Conservation (phyloP, 495 filamentous ascomycete species). For the Penicillium silybi region DNA sequence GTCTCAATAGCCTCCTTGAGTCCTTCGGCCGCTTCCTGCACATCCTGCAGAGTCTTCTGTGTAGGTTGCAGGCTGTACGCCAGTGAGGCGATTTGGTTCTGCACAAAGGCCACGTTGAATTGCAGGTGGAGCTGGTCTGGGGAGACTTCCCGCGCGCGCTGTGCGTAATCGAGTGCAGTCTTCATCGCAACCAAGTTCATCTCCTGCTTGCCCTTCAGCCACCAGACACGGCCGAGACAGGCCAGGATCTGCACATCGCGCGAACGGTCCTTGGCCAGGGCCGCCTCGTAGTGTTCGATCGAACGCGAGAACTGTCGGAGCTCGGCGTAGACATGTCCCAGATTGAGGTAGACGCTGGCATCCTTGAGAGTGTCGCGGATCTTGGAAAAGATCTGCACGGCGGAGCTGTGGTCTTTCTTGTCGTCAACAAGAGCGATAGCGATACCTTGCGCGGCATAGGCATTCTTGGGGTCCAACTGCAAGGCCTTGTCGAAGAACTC, state of each 20-base stretch:
- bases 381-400: constrained; percentile 81
- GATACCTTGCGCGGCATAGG: constrained; percentile 92
- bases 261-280: constrained; percentile 73
- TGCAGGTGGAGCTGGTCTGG: constrained; percentile 85
- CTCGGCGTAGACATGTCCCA: constrained; percentile 89
- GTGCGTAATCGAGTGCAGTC: constrained; percentile 79
- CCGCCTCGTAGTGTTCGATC: constrained; percentile 90
- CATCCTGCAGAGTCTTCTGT: constrained; percentile 72
- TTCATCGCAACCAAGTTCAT: constrained; percentile 76
- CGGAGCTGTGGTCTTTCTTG: constrained; percentile 75
- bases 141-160: constrained; percentile 72
- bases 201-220: constrained; percentile 79
- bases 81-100: constrained; percentile 83
- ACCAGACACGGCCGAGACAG: constrained; percentile 92
- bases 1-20: constrained; percentile 85
- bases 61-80: constrained; percentile 70
- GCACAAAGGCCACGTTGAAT: constrained; percentile 97
- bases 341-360: constrained; percentile 79
- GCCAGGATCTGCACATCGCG: constrained; percentile 79
- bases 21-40: constrained; percentile 73
- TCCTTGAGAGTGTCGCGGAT: constrained; percentile 86
- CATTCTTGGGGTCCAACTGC: constrained; percentile 86
- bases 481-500: constrained; percentile 98
- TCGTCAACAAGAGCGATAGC: constrained; percentile 93
- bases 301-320: constrained; percentile 82